Conservation (phyloP, 345 rosid genomes). For the Aurinia saxatilis region DNA sequence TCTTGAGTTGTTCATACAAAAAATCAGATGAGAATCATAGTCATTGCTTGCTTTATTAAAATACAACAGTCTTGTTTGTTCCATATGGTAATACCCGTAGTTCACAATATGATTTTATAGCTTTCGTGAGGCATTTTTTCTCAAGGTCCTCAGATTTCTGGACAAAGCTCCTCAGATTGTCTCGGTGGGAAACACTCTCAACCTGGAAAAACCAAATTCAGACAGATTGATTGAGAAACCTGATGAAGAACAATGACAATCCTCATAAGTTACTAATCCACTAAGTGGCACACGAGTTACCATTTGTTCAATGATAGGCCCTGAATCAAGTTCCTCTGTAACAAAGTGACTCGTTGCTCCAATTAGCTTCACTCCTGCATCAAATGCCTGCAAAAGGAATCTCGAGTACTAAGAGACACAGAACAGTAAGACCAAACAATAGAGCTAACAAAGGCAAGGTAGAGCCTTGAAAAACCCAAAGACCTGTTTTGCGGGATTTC, state of each 20-base stretch:
- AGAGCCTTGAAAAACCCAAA: neutral
- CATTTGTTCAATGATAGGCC: conserved; percentile 97
- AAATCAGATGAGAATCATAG: conserved; percentile 8
- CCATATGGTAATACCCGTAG: conserved; percentile 73
- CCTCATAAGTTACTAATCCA: neutral
- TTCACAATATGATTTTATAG: conserved; percentile 76
- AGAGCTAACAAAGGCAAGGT: neutral
- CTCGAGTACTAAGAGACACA: conserved; percentile 27
- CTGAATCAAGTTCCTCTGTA: conserved; percentile 88
- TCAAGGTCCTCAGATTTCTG: conserved; percentile 91
- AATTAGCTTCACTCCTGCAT: conserved; percentile 87
- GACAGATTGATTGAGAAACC: neutral
- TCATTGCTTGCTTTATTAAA: conserved; percentile 56
- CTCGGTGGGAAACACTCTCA: conserved; percentile 90
- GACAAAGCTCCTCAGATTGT: conserved; percentile 67
- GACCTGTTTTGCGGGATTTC: conserved; percentile 79
- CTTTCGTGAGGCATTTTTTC: conserved; percentile 81
- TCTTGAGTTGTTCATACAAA: conserved; percentile 1
- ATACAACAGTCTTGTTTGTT: conserved; percentile 66
- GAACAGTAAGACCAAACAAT: neutral
- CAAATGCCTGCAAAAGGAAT: conserved; percentile 71
- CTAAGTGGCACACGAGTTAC: conserved; percentile 26
- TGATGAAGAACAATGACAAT: neutral
- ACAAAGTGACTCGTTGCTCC: conserved; percentile 96
- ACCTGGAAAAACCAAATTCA: conserved; percentile 49